Percentiles rank a stretch among this genome's conserved stretches.
These are phyloP conservation scores for Neofusicoccum cordaticola DNA, from an alignment of 2,329 filamentous ascomycete species.

Conservation along the genomic window DNA sequence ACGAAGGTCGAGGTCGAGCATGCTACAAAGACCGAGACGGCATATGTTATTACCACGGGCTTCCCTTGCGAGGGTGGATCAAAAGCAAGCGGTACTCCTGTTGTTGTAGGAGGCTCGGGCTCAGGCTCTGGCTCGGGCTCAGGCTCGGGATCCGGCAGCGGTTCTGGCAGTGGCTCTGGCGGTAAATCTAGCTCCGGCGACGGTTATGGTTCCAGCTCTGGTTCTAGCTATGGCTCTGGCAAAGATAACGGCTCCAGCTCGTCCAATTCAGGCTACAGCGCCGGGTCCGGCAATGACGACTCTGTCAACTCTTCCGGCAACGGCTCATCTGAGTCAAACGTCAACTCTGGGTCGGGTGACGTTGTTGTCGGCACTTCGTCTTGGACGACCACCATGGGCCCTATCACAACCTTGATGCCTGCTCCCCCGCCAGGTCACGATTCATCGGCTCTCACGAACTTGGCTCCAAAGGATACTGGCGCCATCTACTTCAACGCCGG, in stretches of 20 bases:
- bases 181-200: not conserved
- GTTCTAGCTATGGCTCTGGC: no score
- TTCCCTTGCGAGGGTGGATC: not conserved
- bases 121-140: not conserved
- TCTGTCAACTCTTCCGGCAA: not conserved
- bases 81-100: not conserved
- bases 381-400: not conserved
- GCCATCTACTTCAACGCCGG: not conserved
- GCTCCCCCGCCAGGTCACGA: not conserved
- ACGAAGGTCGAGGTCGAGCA: not conserved
- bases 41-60: not conserved
- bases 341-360: not conserved
- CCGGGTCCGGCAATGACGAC: not conserved
- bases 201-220: no score
- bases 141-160: not conserved
- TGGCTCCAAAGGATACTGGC: not conserved
- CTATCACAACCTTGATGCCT: not conserved
- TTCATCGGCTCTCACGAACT: not conserved
- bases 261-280: not conserved
- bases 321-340: not conserved
- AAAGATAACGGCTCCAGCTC: not conserved
- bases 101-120: not conserved
- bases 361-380: not conserved
- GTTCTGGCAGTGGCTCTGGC: not conserved
- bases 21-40: not conserved